Base-by-base conservation (phyloP, 2,329 filamentous ascomycete species). In the Hymenoscyphus occultus region DNA sequence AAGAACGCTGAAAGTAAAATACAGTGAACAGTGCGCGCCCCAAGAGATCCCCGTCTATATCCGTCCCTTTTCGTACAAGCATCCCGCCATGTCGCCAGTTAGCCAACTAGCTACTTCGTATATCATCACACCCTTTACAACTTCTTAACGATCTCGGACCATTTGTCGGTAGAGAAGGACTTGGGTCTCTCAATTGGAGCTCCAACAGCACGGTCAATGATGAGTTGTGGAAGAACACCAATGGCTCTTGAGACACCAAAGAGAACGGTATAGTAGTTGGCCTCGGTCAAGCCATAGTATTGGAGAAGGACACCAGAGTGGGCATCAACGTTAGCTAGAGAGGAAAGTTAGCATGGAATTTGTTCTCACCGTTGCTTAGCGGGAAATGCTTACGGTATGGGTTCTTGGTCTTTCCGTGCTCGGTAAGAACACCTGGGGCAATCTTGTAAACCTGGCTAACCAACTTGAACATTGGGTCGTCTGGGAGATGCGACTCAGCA, bases 371-470 rank as follows among this genome's bases (percentile, higher is more conserved):
- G 5, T 35, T 35, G 35, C 35, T 35, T 93, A 93, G 87, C 86
- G 97, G 73, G 93, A 93, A 90, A 97, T 97, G 91, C 28, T 57
- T 57, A 31, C 28, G 32, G 54, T 57, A 39, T 35, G 28, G 19
- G 45, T 51, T 42, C 61, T 98, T 98, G 86, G 94, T 98, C 92
- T 99, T 99, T 84, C 95, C 95, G 85, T 99, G 95, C 89, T 99
- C 93, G 72, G 95, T 99, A 79, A 99, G 86, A 76, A 99, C 95
- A 77, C 90, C 91, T 71, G 95, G 95, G 71, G 95, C 95, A 76
- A 99, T 98, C 92, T 99, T 99, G 91, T 98, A 99, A 75, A 99
- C 95, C 85, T 99, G 95, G 87, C 91, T 96, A 83, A 99, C 95
- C 74, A 99, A 91, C 88, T 99, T 93, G 92, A 97, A 99, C 93